Evolutionary conservation across 176 grass and related monocot species (phyloP).

Genomic region (Bothriochloa decipiens): DNA sequence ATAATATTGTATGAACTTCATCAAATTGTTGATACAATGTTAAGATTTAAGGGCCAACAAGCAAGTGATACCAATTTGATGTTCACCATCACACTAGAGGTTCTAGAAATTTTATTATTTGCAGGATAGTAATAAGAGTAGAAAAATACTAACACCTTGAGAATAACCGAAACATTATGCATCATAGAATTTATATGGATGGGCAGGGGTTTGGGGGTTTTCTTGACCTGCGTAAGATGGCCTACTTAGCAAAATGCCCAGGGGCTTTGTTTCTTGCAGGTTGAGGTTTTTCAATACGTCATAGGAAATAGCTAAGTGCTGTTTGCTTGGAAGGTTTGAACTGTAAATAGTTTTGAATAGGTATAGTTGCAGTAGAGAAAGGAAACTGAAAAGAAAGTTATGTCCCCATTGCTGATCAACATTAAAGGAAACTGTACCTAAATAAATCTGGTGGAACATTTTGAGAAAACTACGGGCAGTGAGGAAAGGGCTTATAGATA

Average conservation of each 20-base stretch:
- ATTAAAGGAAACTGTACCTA: not conserved
- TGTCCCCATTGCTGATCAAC: not conserved
- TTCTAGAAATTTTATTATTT: not conserved
- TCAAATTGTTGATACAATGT: not conserved
- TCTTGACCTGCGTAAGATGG: not conserved
- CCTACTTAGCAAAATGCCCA: not conserved
- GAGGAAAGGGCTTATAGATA: not conserved
- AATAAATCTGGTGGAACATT: not conserved
- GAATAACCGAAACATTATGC: conserved; percentile 4
- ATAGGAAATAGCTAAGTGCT: not conserved
- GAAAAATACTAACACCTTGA: not conserved
- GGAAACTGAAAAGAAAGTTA: not conserved
- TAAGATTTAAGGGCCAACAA: not conserved
- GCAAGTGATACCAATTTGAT: conserved; percentile 2
- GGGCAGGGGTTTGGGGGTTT: not conserved
- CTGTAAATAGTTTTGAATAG: not conserved
- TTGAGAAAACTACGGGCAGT: conserved; percentile 9
- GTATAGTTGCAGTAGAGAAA: not conserved
- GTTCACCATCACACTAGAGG: not conserved
- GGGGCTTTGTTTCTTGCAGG: not conserved
- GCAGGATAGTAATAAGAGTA: not conserved
- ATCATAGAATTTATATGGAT: not conserved
- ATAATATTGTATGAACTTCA: conserved; percentile 23
- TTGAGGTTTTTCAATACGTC: not conserved
- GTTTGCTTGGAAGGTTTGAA: not conserved